Evolutionary conservation across 2,329 filamentous ascomycete species (phyloP).

Genomic region (Colletotrichum musicola): DNA sequence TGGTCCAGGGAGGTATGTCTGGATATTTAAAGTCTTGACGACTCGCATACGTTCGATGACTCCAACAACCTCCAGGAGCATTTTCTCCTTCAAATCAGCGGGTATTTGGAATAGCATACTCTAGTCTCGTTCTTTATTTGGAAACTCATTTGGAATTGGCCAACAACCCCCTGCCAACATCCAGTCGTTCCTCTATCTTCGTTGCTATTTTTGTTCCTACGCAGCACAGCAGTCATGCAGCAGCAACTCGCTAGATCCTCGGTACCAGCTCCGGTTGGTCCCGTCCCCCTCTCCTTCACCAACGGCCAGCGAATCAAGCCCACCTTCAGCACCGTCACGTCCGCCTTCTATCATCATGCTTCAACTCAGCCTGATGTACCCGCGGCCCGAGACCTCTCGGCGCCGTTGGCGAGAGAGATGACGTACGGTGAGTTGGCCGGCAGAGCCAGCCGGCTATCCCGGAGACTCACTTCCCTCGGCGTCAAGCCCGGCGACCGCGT

Average conservation of each 20-base stretch:
- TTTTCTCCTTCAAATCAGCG: constrained; percentile 16
- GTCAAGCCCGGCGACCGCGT: constrained; percentile 60
- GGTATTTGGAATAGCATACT: constrained; percentile 27
- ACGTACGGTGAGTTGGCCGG: constrained; percentile 60
- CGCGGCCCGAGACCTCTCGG: constrained; percentile 52
- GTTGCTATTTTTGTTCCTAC: constrained; percentile 33
- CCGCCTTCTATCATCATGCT: constrained; percentile 44
- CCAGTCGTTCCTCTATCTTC: not conserved
- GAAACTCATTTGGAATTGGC: constrained; percentile 27
- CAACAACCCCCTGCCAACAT: constrained; percentile 13
- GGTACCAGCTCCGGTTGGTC: constrained; percentile 31
- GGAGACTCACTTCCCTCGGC: constrained; percentile 53
- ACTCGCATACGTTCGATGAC: constrained; percentile 7
- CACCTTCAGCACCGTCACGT: constrained; percentile 33
- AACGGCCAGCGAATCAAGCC: constrained; percentile 29
- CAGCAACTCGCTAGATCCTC: not conserved
- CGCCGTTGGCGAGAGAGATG: constrained; percentile 45
- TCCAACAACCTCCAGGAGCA: constrained; percentile 27
- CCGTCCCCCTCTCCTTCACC: constrained; percentile 18
- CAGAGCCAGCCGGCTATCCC: constrained; percentile 56
- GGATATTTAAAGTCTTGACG: constrained; percentile 32
- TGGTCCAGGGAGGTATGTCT: constrained; percentile 8
- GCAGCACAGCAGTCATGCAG: constrained; percentile 31
- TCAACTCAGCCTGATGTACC: constrained; percentile 50
- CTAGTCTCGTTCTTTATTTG: constrained; percentile 15